Conservation (phyloP, 345 rosid species). For the Moricandia moricandioides region DNA sequence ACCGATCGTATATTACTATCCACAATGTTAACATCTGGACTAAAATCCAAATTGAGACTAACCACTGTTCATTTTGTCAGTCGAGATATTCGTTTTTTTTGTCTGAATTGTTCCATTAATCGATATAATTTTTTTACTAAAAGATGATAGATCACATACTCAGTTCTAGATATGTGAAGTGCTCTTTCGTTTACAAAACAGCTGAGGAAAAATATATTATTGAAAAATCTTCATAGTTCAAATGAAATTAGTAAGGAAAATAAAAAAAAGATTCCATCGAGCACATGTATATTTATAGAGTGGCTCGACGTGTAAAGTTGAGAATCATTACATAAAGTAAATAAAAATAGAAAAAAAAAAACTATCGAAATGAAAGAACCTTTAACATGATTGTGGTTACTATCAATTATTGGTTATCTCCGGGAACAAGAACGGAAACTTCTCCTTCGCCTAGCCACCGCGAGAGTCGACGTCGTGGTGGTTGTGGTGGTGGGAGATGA, state of each 20-base stretch:
- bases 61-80: neutral
- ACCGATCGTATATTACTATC: no score
- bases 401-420: constrained; percentile 24
- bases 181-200: neutral
- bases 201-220: neutral
- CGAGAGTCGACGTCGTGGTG: neutral
- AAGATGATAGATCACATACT: neutral
- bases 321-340: constrained; percentile 23
- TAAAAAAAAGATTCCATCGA: constrained; percentile 22
- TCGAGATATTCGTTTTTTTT: neutral
- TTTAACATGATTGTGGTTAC: constrained; percentile 18
- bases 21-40: no score
- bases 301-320: constrained; percentile 37
- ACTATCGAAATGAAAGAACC: constrained; percentile 33
- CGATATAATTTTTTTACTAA: neutral
- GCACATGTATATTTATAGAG: constrained; percentile 32
- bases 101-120: neutral
- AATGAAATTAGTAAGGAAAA: neutral
- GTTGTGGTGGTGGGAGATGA: constrained; percentile 15
- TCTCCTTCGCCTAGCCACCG: constrained; percentile 26
- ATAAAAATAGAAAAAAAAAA: constrained; percentile 22
- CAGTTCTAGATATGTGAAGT: neutral
- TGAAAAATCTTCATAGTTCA: neutral
- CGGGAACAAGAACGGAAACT: constrained; percentile 34
- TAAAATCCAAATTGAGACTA: no score